Conservation (phyloP, 108 stramenopile genomes). For the Skeletonema costatum region DNA sequence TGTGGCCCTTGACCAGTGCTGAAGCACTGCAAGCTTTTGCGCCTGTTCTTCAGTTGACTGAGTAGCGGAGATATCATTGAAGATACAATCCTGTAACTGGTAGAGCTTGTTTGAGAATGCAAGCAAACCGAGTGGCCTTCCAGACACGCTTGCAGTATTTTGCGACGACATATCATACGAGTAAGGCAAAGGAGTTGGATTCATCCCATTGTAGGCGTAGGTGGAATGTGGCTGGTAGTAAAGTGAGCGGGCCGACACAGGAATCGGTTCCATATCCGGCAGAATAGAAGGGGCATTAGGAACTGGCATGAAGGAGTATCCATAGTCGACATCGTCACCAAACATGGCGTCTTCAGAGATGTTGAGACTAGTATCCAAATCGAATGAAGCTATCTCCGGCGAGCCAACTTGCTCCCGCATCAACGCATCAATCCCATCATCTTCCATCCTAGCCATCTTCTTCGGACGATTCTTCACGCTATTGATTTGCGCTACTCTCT, state of each 20-base stretch:
- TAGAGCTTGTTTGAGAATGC: conserved; percentile 6
- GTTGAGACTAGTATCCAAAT: conserved; percentile 3
- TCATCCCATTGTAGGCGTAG: background rate
- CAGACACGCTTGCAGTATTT: background rate
- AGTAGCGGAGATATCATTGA: background rate
- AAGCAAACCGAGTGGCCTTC: background rate
- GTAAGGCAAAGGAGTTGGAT: background rate
- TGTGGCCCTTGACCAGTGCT: conserved; percentile 15
- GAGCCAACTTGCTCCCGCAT: background rate
- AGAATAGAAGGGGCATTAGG: background rate
- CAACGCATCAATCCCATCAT: background rate
- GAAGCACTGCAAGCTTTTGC: conserved; percentile 7
- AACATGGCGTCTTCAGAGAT: conserved; percentile 3
- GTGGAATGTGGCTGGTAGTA: background rate
- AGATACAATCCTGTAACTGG: conserved; percentile 5
- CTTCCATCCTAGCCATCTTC: background rate
- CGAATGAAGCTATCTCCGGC: background rate
- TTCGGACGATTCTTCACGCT: background rate
- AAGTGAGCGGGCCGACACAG: background rate
- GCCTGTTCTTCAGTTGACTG: background rate
- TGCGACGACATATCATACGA: background rate
- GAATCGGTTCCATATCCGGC: background rate
- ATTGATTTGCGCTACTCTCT: background rate
- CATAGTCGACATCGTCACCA: background rate
- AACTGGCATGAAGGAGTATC: conserved; percentile 22